Conservation (phyloP, 148 eudicot genomes). For the Fallopia convolvulus region DNA sequence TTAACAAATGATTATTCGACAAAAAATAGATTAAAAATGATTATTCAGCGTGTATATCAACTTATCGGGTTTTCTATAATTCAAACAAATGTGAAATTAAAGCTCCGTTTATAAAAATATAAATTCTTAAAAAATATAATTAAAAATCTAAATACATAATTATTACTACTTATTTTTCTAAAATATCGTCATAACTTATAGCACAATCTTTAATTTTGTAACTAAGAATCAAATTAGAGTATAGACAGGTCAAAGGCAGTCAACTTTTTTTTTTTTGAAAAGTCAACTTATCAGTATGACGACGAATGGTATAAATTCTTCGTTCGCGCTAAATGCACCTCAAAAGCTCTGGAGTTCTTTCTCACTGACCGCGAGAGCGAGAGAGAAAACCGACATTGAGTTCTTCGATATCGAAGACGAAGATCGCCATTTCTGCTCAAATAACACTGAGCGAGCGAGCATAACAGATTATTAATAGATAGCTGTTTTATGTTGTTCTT, state of each 20-base stretch:
- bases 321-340: neutral
- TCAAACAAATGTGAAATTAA: too few relatives aligned
- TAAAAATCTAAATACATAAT: too few relatives aligned
- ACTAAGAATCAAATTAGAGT: too few relatives aligned
- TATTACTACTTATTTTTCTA: too few relatives aligned
- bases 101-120: too few relatives aligned
- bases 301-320: neutral
- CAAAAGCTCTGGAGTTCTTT: neutral
- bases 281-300: neutral
- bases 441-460: neutral
- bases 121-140: too few relatives aligned
- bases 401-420: neutral
- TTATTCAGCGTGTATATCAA: too few relatives aligned
- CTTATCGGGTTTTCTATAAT: too few relatives aligned
- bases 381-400: neutral
- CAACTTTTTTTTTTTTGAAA: neutral
- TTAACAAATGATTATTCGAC: too few relatives aligned
- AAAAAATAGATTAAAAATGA: too few relatives aligned
- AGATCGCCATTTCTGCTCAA: conserved; percentile 1
- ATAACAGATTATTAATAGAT: neutral
- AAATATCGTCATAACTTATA: too few relatives aligned
- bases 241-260: neutral
- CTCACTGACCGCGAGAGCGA: neutral
- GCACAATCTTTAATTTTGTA: too few relatives aligned
- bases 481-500: neutral